Evolutionary conservation across 345 rosid species (phyloP), one percentile per base, ranked within the genome.

Genomic region (Clarkia xantiana): DNA sequence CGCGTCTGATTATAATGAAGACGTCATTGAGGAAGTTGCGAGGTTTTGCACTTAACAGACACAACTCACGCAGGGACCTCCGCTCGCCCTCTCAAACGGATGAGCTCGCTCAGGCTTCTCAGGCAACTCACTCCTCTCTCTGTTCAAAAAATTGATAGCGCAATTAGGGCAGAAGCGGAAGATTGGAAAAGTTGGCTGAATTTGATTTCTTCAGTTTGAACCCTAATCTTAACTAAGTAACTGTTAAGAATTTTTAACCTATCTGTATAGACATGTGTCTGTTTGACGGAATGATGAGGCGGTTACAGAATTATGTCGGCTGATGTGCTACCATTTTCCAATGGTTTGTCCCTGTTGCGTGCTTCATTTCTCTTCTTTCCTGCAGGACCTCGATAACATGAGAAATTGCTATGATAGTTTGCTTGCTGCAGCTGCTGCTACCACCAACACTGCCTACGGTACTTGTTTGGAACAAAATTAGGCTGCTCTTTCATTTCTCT

Each of bases 361-460:
- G 11, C 25, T 41, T 15, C 20, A 18, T 22, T 59, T 25, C 19
- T 0, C 39, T 19, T 49, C 38, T 63, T 56, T 40, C 18, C 17
- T 42, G 64, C 59, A 91, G 98, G 93, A 81, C 36, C 80, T 91
- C 72, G 67, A 76, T 15, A 85, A 81, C 56, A 91, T 91, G 83
- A 86, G 76, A 71, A 76, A 81, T 63, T 84, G 94, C 77, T 91
- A 86, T 48, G 98, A 91, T 65, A 75, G 86, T 64, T 78, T 91
- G 61, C 89, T 91, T 62, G 69, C 89, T 61, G 90, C 94, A 3
- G 98, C 96, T 9, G 94, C 98, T 13, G 96, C 96, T n/a, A 74
- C 93, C n/a, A 87, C 82, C 0, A 91, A 86, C 54, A 73, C 89
- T 71, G 93, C 87, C 46, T 91, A 76, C 51, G 96, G 98, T 91